phyloP scores from a whole-genome alignment of 169 alveolate genomes.

The Eimeria brunetti region DNA sequence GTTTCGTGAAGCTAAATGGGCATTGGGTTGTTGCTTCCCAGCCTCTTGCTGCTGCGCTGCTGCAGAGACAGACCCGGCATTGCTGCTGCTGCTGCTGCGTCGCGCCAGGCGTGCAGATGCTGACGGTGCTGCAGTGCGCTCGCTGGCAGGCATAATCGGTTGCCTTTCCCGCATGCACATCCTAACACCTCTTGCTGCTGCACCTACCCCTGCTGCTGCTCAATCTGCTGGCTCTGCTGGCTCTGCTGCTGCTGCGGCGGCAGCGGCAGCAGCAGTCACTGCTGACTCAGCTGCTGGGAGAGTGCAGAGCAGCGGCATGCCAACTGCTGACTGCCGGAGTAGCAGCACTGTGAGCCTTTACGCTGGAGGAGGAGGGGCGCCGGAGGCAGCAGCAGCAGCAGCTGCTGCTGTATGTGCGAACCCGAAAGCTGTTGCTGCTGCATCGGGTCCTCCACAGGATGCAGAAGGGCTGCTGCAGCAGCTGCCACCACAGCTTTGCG shows the following conservation, averaged over 20 bases:
- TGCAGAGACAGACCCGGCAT: slow-evolving; percentile 26
- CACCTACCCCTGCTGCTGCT: neutral
- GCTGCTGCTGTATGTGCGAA: neutral
- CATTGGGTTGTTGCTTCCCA: neutral
- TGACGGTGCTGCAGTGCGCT: slow-evolving; percentile 15
- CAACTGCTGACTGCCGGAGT: too few species aligned
- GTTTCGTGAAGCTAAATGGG: neutral
- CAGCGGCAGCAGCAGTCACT: neutral
- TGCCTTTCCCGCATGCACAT: slow-evolving; percentile 30
- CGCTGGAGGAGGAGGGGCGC: neutral
- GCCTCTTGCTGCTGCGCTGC: neutral
- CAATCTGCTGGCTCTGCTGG: slow-evolving; percentile 7
- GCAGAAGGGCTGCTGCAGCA: neutral
- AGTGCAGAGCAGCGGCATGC: neutral
- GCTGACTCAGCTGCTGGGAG: neutral
- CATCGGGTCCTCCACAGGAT: neutral
- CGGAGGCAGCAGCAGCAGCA: neutral
- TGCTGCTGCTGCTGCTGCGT: slow-evolving; percentile 46
- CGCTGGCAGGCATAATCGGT: neutral
- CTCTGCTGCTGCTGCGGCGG: neutral
- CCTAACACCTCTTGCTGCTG: slow-evolving; percentile 10
- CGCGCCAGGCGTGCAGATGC: slow-evolving; percentile 13
- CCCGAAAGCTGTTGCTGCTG: neutral
- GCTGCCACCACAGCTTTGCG: slow-evolving; percentile 41
- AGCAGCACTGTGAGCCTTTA: neutral